Base-by-base conservation (phyloP, 2,329 filamentous ascomycete species). In the Fonsecaea multimorphosa region DNA sequence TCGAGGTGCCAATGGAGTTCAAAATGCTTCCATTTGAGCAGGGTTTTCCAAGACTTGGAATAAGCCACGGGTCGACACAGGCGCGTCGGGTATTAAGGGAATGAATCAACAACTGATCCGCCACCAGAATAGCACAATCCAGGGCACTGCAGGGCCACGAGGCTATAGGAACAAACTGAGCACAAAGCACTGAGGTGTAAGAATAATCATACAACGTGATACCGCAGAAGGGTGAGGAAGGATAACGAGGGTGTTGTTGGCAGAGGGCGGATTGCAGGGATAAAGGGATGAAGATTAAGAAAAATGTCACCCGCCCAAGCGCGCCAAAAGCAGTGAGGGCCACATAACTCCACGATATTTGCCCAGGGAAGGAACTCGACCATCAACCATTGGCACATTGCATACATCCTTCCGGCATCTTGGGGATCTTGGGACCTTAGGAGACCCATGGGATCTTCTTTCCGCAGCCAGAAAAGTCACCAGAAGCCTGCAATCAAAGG, bases 121-220 rank as follows among this genome's bases (percentile, higher is more conserved):
- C 5, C 9, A 46, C 19, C n/a, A 46, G 7, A 22, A 46, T 6
- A 46, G 40, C 9, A 46, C 12, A 24, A 46, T 11, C 2, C 19
- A 46, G 44, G 19, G 22, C 11, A 22, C 8, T 24, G 8, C 44
- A 24, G n/a, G 44, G 9, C 38, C 22, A 49, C 19, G 14, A 3
- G 44, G 19, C 9, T 24, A 49, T 49, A 49, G 19, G 3, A 49
- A 49, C 11, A 19, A 24, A 49, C 19, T 49, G 44, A 49, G 19
- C 19, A 49, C 44, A 49, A 12, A 49, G 44, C 3, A 49, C 19
- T 49, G 19, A 11, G 8, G 44, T 12, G 22, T 27, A 40, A 40
- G n/a, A 40, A 40, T 40, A 49, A 49, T 12, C 44, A 49, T 49
- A 49, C 44, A 49, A 49, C 22, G 44, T 49, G 19, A 49, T 49